Conservation (phyloP, 805 yeast species). For the Sungouiella blattae region DNA sequence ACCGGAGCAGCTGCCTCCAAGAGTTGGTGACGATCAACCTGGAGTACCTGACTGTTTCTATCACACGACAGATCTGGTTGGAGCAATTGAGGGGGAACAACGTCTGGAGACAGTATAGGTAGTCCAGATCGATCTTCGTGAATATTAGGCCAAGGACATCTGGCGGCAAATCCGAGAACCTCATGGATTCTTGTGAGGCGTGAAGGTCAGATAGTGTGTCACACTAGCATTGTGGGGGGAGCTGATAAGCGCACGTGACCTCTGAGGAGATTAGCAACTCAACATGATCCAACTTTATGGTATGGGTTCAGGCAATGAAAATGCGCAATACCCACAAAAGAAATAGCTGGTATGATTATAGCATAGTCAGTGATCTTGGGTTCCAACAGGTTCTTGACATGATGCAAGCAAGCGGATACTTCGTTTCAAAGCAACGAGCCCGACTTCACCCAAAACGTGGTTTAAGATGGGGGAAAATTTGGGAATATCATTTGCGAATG, state of each 20-base stretch:
- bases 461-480: no score
- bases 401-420: no score
- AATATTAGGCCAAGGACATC: not conserved
- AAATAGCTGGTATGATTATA: no score
- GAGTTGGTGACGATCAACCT: slow-evolving; percentile 4
- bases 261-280: no score
- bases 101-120: not conserved
- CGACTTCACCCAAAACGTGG: no score
- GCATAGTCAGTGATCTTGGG: no score
- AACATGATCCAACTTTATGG: not conserved
- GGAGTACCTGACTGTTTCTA: slow-evolving; percentile 5
- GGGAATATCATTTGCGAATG: no score
- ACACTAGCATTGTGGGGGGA: not conserved
- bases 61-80: slow-evolving; percentile 3
- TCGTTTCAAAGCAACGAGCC: no score
- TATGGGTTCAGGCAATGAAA: no score
- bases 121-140: not conserved
- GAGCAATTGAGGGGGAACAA: not conserved
- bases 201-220: not conserved
- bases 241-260: not conserved
- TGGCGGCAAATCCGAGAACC: not conserved
- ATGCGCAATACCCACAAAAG: no score
- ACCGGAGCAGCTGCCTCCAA: slow-evolving; percentile 5
- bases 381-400: no score
- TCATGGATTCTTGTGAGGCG: no score